These are phyloP conservation scores for Cylindrotheca closterium DNA, from an alignment of 108 stramenopile species.

Conservation along the genomic window DNA sequence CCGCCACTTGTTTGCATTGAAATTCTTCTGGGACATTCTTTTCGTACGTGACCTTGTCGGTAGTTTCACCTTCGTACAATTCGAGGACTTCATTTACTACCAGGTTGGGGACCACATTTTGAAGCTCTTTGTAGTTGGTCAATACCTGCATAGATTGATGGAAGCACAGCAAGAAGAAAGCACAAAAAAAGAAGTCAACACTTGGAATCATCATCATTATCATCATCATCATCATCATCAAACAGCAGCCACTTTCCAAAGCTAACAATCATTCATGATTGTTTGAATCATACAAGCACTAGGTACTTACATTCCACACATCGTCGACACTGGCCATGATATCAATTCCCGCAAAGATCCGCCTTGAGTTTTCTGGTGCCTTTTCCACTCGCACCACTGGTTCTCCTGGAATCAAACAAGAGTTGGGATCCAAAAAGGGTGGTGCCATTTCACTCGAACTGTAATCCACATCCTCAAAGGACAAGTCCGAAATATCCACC, in stretches of 20 bases:
- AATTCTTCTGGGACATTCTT: conserved; percentile 33
- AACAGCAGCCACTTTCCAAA: neutral
- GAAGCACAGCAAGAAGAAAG: neutral
- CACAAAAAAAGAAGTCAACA: conserved; percentile 1
- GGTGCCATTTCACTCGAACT: conserved; percentile 72
- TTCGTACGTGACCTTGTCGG: conserved; percentile 16
- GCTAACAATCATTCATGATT: neutral
- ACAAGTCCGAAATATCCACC: conserved; percentile 34
- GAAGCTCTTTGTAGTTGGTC: conserved; percentile 76
- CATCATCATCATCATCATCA: neutral
- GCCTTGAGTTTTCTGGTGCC: conserved; percentile 83
- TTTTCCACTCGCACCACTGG: conserved; percentile 82
- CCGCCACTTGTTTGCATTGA: conserved; percentile 54
- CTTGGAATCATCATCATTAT: no score
- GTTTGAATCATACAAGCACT: neutral
- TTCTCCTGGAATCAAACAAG: conserved; percentile 84
- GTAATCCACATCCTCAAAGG: conserved; percentile 78
- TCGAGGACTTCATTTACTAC: conserved; percentile 81
- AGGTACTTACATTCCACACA: conserved; percentile 67
- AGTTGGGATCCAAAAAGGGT: conserved; percentile 74
- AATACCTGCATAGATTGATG: conserved; percentile 41
- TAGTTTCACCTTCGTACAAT: conserved; percentile 36
- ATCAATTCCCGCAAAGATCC: conserved; percentile 92
- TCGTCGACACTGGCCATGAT: conserved; percentile 76
- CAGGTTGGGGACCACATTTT: conserved; percentile 82